Evolutionary conservation across 768 basidiomycete species (phyloP).

Genomic region (Pulveroboletus sp.): DNA sequence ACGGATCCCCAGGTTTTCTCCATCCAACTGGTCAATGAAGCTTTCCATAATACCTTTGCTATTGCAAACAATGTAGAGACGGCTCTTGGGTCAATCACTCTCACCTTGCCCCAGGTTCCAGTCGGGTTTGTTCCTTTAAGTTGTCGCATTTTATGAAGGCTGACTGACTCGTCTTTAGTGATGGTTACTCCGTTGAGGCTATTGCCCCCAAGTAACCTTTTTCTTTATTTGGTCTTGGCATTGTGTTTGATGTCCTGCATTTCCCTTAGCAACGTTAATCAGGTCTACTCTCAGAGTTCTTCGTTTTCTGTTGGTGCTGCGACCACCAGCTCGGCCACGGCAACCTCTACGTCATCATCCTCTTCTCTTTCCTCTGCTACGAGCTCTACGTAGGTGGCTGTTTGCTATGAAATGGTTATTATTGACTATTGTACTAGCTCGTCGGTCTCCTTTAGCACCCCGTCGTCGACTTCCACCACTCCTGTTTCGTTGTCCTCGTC

Average conservation of each 20-base stretch:
- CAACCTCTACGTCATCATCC: constrained; percentile 13
- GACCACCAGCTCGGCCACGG: constrained; percentile 3
- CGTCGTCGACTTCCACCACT: constrained; percentile 10
- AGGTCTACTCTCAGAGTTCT: constrained; percentile 37
- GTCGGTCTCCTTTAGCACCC: neutral
- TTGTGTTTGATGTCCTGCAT: neutral
- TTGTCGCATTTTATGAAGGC: neutral
- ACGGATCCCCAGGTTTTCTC: constrained; percentile 42
- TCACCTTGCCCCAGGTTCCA: constrained; percentile 47
- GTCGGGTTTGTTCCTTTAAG: constrained; percentile 31
- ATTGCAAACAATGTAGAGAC: constrained; percentile 52
- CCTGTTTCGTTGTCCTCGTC: neutral
- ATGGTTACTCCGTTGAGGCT: constrained; percentile 45
- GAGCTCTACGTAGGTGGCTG: constrained; percentile 11
- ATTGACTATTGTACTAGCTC: constrained; percentile 3
- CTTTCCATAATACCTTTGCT: constrained; percentile 51
- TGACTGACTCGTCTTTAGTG: constrained; percentile 26
- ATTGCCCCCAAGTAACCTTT: constrained; percentile 37
- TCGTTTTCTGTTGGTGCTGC: constrained; percentile 39
- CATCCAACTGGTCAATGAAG: constrained; percentile 42
- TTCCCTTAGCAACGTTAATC: constrained; percentile 38
- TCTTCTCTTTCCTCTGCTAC: neutral
- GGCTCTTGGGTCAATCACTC: constrained; percentile 25
- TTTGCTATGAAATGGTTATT: no score
- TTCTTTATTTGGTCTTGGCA: neutral